These are phyloP conservation scores for Linum tenue DNA, from an alignment of 345 rosid species.

Conservation along the genomic window DNA sequence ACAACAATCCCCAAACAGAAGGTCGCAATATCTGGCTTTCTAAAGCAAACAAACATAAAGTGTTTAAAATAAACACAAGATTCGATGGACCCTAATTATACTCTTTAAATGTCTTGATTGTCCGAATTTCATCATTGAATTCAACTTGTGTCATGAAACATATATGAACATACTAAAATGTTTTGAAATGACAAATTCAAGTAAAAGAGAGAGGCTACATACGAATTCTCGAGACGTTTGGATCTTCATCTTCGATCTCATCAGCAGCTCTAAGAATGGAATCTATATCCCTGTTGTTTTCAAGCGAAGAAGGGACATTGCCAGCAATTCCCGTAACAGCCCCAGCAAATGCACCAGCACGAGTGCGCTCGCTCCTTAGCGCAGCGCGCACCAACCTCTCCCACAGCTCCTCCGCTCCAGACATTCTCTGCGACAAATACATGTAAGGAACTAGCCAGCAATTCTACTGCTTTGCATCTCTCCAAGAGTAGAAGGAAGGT, in stretches of 20 bases:
- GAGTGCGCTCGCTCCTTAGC: constrained; percentile 55
- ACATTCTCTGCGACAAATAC: constrained; percentile 38
- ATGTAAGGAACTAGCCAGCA: background rate
- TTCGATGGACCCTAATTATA: too few species aligned
- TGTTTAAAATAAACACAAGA: too few species aligned
- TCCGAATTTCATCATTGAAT: too few species aligned
- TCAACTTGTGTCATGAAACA: too few species aligned
- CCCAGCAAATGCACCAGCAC: constrained; percentile 38
- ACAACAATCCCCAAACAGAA: background rate
- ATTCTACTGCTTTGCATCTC: background rate
- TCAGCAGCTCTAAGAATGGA: constrained; percentile 88
- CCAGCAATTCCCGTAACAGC: constrained; percentile 65
- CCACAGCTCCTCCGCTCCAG: constrained; percentile 71
- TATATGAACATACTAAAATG: background rate
- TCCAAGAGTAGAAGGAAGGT: background rate
- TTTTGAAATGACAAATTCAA: background rate
- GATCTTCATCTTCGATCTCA: constrained; percentile 92
- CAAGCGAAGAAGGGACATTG: constrained; percentile 77
- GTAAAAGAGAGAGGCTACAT: constrained; percentile 15
- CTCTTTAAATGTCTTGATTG: too few species aligned
- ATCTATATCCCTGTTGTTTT: constrained; percentile 77
- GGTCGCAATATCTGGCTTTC: background rate
- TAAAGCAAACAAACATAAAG: too few species aligned
- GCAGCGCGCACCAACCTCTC: constrained; percentile 85
- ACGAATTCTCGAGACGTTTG: constrained; percentile 77